Conservation (phyloP, 495 filamentous ascomycete species). For the Lichenothelia convexa region DNA sequence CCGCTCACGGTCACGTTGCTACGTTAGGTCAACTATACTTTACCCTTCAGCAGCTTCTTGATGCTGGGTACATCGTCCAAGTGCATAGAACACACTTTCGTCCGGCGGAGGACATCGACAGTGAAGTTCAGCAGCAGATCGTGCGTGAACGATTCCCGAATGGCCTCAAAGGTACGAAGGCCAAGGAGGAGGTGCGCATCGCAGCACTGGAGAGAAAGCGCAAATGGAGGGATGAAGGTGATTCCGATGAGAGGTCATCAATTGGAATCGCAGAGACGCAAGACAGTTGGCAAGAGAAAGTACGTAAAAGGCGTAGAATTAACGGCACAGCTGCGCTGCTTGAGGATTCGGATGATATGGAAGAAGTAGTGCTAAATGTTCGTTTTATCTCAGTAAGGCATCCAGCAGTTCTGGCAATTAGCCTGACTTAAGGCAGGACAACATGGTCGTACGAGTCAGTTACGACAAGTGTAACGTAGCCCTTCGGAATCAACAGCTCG, state of each 20-base stretch:
- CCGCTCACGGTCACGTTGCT: background rate
- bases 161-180: constrained; percentile 16
- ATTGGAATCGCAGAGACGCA: no score
- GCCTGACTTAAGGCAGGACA: no score
- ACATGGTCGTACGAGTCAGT: constrained; percentile 62
- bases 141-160: constrained; percentile 17
- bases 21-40: constrained; percentile 21
- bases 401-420: no score
- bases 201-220: constrained; percentile 38
- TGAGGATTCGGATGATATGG: no score
- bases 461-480: constrained; percentile 68
- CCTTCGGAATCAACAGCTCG: constrained; percentile 60
- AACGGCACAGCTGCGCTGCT: constrained; percentile 1
- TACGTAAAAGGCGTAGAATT: constrained; percentile 6
- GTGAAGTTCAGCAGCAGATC: constrained; percentile 28
- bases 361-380: no score
- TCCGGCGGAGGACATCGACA: constrained; percentile 30
- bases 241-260: constrained; percentile 24
- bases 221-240: constrained; percentile 31
- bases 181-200: constrained; percentile 17
- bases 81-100: constrained; percentile 33
- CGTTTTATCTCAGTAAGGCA: no score
- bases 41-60: constrained; percentile 28
- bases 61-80: constrained; percentile 30
- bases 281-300: no score